phyloP scores from a whole-genome alignment of 768 basidiomycete species.

The Fomitopsis serialis region DNA sequence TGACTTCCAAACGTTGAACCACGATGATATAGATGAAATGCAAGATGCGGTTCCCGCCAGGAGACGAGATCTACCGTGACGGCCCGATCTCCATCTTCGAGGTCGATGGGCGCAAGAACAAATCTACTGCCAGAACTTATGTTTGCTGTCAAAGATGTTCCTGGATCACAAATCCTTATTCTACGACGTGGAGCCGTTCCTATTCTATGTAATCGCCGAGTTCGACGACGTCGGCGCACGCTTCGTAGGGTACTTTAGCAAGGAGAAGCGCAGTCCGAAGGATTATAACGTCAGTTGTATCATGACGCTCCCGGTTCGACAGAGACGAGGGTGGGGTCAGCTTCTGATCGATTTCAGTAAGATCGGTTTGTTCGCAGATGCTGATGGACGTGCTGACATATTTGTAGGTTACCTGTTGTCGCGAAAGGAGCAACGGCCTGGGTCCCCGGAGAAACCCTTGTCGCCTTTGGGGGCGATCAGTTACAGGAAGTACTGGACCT shows the following conservation, averaged over 20 bases:
- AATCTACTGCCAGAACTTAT: slow-evolving; percentile 99
- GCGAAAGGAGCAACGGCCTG: slow-evolving; percentile 85
- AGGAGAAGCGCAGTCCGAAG: slow-evolving; percentile 95
- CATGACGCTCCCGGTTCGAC: slow-evolving; percentile 95
- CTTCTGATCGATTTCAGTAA: slow-evolving; percentile 96
- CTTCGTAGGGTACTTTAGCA: slow-evolving; percentile 98
- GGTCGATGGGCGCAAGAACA: slow-evolving; percentile 97
- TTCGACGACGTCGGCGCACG: slow-evolving; percentile 84
- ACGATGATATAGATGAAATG: slow-evolving; percentile 72
- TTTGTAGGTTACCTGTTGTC: slow-evolving; percentile 88
- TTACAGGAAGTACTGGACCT: slow-evolving; percentile 94
- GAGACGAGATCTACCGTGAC: slow-evolving; percentile 97
- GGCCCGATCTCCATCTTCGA: slow-evolving; percentile 88
- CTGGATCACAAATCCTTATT: slow-evolving; percentile 98
- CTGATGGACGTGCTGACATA: slow-evolving; percentile 3
- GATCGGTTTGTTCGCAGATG: slow-evolving; percentile 26
- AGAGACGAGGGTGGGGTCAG: slow-evolving; percentile 95
- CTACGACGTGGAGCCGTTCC: slow-evolving; percentile 98
- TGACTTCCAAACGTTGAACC: neutral
- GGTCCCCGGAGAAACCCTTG: slow-evolving; percentile 95
- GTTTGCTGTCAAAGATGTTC: slow-evolving; percentile 97
- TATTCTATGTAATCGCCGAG: slow-evolving; percentile 98
- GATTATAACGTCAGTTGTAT: slow-evolving; percentile 99
- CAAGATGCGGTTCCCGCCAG: slow-evolving; percentile 91
- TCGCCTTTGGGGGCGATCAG: slow-evolving; percentile 88